These are phyloP conservation scores for Thermothelomyces thermophilus DNA, from an alignment of 2,329 filamentous ascomycete genomes.

Conservation along the genomic window DNA sequence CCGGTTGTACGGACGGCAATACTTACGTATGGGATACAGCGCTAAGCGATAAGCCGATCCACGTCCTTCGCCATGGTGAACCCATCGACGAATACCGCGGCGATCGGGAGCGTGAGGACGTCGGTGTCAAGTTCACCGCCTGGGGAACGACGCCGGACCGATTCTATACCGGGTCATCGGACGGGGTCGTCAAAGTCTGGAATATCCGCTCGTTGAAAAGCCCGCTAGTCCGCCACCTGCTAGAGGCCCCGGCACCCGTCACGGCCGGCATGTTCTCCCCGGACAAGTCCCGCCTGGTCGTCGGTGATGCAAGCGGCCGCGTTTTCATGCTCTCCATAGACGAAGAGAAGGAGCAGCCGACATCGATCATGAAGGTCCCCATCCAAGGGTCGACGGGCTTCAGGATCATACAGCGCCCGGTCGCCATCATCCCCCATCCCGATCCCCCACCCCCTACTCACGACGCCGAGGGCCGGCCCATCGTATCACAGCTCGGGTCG, in stretches of 20 bases:
- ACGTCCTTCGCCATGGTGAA: slow-evolving; percentile 48
- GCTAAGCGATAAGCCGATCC: slow-evolving; percentile 48
- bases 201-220: slow-evolving; percentile 42
- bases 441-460: slow-evolving; percentile 39
- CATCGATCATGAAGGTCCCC: slow-evolving; percentile 29
- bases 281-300: slow-evolving; percentile 46
- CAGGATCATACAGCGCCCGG: slow-evolving; percentile 38
- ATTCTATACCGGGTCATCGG: slow-evolving; percentile 58
- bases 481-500: slow-evolving; percentile 25
- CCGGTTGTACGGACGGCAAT: slow-evolving; percentile 54
- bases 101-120: slow-evolving; percentile 49
- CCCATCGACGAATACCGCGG: slow-evolving; percentile 36
- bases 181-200: slow-evolving; percentile 58
- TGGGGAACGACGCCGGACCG: slow-evolving; percentile 53
- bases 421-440: slow-evolving; percentile 43
- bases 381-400: slow-evolving; percentile 29
- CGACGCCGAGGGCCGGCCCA: slow-evolving; percentile 20
- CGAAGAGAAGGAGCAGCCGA: slow-evolving; percentile 34
- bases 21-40: slow-evolving; percentile 59
- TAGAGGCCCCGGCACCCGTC: slow-evolving; percentile 50
- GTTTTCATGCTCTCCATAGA: slow-evolving; percentile 50
- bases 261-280: slow-evolving; percentile 53
- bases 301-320: slow-evolving; percentile 57
- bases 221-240: slow-evolving; percentile 46
- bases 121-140: slow-evolving; percentile 56